Percentiles rank a stretch among this genome's conserved stretches.
Conservation (phyloP, 345 rosid species). For the Arabidopsis suecica region DNA sequence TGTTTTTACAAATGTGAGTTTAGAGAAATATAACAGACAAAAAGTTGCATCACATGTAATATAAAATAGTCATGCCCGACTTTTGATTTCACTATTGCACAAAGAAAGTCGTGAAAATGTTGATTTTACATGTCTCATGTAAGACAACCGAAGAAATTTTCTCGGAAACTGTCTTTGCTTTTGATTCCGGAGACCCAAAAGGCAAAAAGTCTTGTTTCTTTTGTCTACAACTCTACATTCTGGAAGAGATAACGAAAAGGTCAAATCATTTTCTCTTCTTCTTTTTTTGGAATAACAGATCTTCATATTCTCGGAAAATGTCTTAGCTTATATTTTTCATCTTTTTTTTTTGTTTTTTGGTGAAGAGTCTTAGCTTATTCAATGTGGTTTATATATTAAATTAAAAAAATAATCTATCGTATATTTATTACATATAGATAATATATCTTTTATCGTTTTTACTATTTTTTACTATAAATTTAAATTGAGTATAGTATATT, state of each 20-base stretch:
- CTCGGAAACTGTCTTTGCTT: neutral
- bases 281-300: neutral
- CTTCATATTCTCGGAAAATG: too few species aligned
- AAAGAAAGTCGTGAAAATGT: neutral
- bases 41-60: neutral
- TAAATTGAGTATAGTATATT: too few species aligned
- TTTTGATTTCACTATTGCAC: neutral
- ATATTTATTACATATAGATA: too few species aligned
- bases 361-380: too few species aligned
- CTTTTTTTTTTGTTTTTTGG: too few species aligned
- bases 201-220: neutral
- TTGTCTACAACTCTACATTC: neutral
- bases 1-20: neutral
- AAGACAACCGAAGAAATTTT: neutral
- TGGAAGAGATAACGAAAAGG: neutral
- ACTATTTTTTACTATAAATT: too few species aligned
- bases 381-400: too few species aligned
- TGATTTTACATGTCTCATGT: neutral
- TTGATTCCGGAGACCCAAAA: neutral
- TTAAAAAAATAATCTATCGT: too few species aligned
- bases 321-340: too few species aligned
- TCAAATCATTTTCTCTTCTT: neutral
- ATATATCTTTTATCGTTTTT: too few species aligned
- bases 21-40: neutral
- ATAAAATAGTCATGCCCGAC: neutral